Conservation (phyloP, 192 early-diverging fungal species). For the Mortierella claussenii region DNA sequence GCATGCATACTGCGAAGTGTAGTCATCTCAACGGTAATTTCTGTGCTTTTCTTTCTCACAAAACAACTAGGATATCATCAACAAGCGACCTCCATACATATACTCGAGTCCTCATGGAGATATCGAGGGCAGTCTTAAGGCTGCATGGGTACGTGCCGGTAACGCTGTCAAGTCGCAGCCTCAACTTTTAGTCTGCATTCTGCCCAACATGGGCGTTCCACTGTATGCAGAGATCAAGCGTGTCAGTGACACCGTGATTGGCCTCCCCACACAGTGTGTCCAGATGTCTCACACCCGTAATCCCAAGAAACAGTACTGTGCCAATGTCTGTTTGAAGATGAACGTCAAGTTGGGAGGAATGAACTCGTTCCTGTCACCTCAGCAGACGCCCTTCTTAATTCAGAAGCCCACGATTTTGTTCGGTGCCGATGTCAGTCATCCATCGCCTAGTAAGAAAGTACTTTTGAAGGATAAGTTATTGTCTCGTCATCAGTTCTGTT, state of each 20-base stretch:
- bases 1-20: not conserved
- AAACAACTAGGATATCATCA: conserved; percentile 57
- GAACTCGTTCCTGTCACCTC: conserved; percentile 71
- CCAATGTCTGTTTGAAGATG: conserved; percentile 94
- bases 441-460: conserved; percentile 67
- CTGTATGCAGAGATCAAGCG: conserved; percentile 92
- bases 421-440: conserved; percentile 94
- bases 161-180: conserved; percentile 73
- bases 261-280: conserved; percentile 91
- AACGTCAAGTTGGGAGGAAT: conserved; percentile 94
- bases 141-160: conserved; percentile 75
- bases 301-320: conserved; percentile 86
- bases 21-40: not conserved
- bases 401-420: conserved; percentile 82
- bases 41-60: not conserved
- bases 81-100: conserved; percentile 57
- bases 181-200: conserved; percentile 84
- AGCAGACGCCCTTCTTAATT: conserved; percentile 72
- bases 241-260: conserved; percentile 89
- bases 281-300: conserved; percentile 80
- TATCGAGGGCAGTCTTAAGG: conserved; percentile 74
- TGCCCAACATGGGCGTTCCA: conserved; percentile 82
- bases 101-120: conserved; percentile 71
- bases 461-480: too few species aligned
- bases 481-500: not conserved